Evolutionary conservation across 192 early-diverging fungal genomes (phyloP).

Genomic region (Chytriomyces sp.): DNA sequence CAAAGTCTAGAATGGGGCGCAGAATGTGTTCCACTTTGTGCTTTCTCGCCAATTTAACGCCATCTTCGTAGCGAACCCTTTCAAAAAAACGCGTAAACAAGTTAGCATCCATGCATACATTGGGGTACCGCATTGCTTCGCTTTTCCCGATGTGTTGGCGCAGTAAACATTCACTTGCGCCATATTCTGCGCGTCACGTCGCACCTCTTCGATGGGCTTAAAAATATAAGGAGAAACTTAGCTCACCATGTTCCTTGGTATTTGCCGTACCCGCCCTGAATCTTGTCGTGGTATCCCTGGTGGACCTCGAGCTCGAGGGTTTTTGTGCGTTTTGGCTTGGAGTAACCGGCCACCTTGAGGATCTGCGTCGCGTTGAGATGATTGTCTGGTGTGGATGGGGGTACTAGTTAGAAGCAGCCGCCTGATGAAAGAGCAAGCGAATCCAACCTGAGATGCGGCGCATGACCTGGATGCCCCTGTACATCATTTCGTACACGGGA

Average conservation of each 20-base stretch:
- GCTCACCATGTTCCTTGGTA: slow-evolving; percentile 88
- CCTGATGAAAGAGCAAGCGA: too few species aligned
- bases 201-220: background rate
- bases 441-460: slow-evolving; percentile 62
- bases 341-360: slow-evolving; percentile 84
- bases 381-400: slow-evolving; percentile 71
- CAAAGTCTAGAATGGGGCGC: slow-evolving; percentile 40
- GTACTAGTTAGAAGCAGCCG: too few species aligned
- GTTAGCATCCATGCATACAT: background rate
- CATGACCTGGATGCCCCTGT: slow-evolving; percentile 71
- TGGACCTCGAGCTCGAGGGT: slow-evolving; percentile 87
- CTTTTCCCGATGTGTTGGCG: too few species aligned
- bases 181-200: background rate
- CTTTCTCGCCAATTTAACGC: slow-evolving; percentile 19
- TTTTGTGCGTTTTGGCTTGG: slow-evolving; percentile 83
- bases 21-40: slow-evolving; percentile 41
- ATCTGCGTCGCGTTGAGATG: slow-evolving; percentile 93
- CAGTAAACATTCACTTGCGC: too few species aligned
- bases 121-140: background rate
- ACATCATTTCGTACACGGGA: slow-evolving; percentile 79
- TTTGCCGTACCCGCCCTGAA: slow-evolving; percentile 95
- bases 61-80: slow-evolving; percentile 28
- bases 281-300: slow-evolving; percentile 83
- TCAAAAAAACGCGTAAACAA: background rate
- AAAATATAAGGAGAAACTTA: background rate